Base-by-base conservation (phyloP, 1,284 basidiomycete species). In the Fomitopsis pinicola region DNA sequence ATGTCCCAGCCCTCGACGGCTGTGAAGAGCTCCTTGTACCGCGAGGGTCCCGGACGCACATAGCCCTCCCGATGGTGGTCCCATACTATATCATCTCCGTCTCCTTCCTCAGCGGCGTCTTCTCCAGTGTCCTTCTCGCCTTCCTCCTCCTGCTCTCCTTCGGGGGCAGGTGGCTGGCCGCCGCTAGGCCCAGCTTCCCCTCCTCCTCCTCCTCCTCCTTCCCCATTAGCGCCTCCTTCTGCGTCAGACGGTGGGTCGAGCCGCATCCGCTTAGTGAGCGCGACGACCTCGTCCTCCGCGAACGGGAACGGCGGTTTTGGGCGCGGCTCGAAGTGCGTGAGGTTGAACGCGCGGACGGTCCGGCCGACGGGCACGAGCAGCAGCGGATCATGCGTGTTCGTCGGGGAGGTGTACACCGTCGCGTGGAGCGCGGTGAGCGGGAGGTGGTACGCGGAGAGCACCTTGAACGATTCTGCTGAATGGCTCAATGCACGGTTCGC, bases 381-480 rank as follows among this genome's bases (percentile, higher is more conserved):
- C 40, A 88, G 66, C 15, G 85, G 85, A 65, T 86, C 82, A 62
- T 82, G 79, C 12, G 61, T 54, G 52, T 40, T 33, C 35, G 52
- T 72, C 12, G 72, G 69, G 1, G 80, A 77, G 36, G 78, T 76
- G 63, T 77, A 81, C 17, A 84, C 65, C 54, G 79, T 74, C 44
- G 86, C 64, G 42, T 81, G 78, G 12, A 69, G 73, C 38, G 71
- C 67, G 12, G 71, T 68, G 46, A 75, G 69, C 2, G 80, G 79
- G 59, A 86, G 78, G 9, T 78, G 73, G 57, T 78, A 74, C 9
- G 77, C 77, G 1, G 87, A 79, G 15, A 88, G 72, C 22, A 88
- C 66, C 63, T 84, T 88, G 75, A 87, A 88, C 0, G 87, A 88
- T 42, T 82, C 88, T 78, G 48, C 3, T n/a, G 2, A 26, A 8